Conservation (phyloP, 176 grass and related monocot species). For the Lolium perenne region DNA sequence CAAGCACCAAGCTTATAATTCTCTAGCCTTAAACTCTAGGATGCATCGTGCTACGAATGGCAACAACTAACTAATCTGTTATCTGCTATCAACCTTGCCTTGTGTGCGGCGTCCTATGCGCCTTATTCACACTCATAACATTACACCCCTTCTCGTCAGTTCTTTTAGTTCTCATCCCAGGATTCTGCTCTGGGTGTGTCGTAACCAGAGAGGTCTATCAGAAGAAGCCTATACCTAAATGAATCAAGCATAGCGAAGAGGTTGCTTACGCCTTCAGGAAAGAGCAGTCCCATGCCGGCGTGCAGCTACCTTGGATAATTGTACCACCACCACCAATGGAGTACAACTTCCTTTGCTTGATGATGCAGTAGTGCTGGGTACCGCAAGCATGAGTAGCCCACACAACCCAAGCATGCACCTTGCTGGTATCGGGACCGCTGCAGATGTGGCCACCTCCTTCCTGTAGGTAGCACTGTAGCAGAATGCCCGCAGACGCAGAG, state of each 20-base stretch:
- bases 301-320: neutral
- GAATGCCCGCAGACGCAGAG: neutral
- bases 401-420: neutral
- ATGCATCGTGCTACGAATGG: neutral
- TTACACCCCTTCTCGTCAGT: neutral
- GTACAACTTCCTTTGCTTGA: neutral
- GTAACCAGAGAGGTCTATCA: neutral
- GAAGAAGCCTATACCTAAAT: neutral
- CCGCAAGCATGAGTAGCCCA: neutral
- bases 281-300: neutral
- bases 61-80: neutral
- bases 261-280: neutral
- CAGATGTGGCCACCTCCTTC: neutral
- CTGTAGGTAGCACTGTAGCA: neutral
- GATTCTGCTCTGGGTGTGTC: neutral
- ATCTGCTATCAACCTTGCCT: neutral
- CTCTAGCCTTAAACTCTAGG: neutral
- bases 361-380: neutral
- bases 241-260: neutral
- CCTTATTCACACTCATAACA: neutral
- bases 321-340: neutral
- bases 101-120: neutral
- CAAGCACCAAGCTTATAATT: neutral
- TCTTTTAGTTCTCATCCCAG: neutral
- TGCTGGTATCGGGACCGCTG: neutral